Conservation (phyloP, 2,329 filamentous ascomycete species). For the Penicillium glabrum region DNA sequence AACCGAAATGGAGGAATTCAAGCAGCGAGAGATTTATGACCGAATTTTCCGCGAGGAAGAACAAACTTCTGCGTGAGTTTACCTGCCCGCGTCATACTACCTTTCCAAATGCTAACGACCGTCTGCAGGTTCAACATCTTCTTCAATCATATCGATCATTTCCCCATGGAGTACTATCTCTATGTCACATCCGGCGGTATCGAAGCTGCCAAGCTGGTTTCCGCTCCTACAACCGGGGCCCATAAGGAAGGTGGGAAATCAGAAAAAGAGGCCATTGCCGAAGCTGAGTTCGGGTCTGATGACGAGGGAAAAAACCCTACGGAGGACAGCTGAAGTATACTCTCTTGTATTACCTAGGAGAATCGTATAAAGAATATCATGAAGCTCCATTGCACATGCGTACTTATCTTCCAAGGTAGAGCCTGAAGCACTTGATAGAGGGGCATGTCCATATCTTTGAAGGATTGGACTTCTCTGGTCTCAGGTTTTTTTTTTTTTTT, state of each 20-base stretch:
- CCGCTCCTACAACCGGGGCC: slow-evolving; percentile 8
- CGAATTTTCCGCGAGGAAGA: slow-evolving; percentile 90
- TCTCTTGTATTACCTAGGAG: neutral
- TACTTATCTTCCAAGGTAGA: no score
- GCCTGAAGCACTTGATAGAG: no score
- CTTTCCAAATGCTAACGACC: neutral
- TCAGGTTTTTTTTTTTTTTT: no score
- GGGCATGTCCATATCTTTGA: no score
- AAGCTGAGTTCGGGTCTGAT: slow-evolving; percentile 33
- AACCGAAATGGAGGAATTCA: slow-evolving; percentile 80
- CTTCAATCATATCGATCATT: slow-evolving; percentile 77
- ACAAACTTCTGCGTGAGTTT: slow-evolving; percentile 79
- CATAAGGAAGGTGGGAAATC: slow-evolving; percentile 19
- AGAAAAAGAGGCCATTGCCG: slow-evolving; percentile 29
- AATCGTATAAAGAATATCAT: neutral
- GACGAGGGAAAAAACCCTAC: slow-evolving; percentile 22
- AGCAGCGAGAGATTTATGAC: slow-evolving; percentile 87
- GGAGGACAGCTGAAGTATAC: slow-evolving; percentile 9
- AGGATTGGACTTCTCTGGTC: no score
- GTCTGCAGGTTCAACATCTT: slow-evolving; percentile 67
- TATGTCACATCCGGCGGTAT: slow-evolving; percentile 72
- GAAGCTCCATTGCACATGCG: no score
- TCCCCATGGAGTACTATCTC: slow-evolving; percentile 69
- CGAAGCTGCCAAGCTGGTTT: slow-evolving; percentile 53
- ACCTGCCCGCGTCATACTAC: neutral